Evolutionary conservation across 169 alveolate species (phyloP), one percentile per base, ranked within the genome.

Genomic region (Cryptosporidium tyzzeri): DNA sequence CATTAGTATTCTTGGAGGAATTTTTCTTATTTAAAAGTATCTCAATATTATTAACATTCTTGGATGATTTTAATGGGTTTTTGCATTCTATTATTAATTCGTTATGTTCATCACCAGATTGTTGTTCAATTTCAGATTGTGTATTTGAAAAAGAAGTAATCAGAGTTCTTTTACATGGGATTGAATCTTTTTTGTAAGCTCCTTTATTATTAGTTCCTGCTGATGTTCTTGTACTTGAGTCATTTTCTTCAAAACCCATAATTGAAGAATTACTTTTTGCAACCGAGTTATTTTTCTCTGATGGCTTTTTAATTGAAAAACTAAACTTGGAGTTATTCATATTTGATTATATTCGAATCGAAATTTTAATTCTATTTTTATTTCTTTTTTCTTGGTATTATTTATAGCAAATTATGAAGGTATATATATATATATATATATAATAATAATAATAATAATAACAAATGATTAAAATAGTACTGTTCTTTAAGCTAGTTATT

Each of bases 81-180:
- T 59, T 74, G 41, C 86, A 74, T 21, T 74, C 71, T n/a, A 74
- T 74, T 1, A 74, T 26, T 31, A 31, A 41, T 37, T 74, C 73
- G 8, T 74, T 73, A n/a, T 33, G 10, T 5, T 74, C 71, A 74
- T 37, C 39, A 10, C 21, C 50, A 37, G 14, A 31, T 29, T 18
- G 44, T 18, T 74, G 69, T 31, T 51, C 70, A 12, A 21, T 59
- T 14, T 16, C 50, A 10, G 41, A 35, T 18, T 71, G 37, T 14
- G 65, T 35, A 23, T 71, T 71, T 50, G 85, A 71, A 48, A 71
- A 71, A 23, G 85, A 71, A 21, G 85, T 71, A 21, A 71, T 71
- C 48, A 12, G 61, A 26, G 85, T 71, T 50, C 61, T 55, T 39
- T 71, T 71, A 7, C 69, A 37, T 37, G 71, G 71, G 12, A 31